Base-by-base conservation (phyloP, 2,329 filamentous ascomycete species). In the Thelonectria discophora region DNA sequence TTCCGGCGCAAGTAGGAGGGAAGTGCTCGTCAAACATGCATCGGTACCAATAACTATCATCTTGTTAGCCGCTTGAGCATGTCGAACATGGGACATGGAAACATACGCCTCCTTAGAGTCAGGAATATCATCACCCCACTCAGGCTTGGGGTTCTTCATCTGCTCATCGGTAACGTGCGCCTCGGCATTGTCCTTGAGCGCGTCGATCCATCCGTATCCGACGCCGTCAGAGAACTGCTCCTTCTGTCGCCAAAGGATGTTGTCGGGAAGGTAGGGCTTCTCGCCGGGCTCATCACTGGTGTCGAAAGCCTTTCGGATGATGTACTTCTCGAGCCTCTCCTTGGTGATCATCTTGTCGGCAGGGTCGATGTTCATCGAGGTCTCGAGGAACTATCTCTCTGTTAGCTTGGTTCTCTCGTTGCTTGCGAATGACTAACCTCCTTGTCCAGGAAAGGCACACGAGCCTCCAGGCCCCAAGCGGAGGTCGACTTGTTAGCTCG, bases 1-100 rank as follows among this genome's bases (percentile, higher is more conserved):
- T 99, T 62, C 87, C 89, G 9, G 95, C 96, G 76, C 94, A 98
- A 74, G 90, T 90, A 58, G 89, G 86, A 48, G 95, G 95, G 87
- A 98, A 99, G 80, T 96, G 94, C 85, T 99, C 94, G 78, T 99
- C 95, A 77, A 98, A 99, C 94, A 99, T 98, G 77, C 83, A 86
- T 73, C 95, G 90, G 82, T 99, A 99, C 95, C 95, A 99, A 85
- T 97, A 96, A 48, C 88, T 90, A 69, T 52, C 9, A 21, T 49
- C 48, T 48, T 7, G 66, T 78, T 55, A 79, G 74, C 58, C 18
- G 57, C 52, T 9, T 55, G 34, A 51, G 27, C 27, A 27, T 12
- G 37, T 30, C 37, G 11, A n/a, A 43, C 27, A 15, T 24, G 34
- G 20, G 6, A n/a, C 5, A n/a, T 18, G 2, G 30, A 59, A 60